Percentiles rank a stretch among this genome's conserved stretches.
Evolutionary conservation across 768 basidiomycete genomes (phyloP).

Genomic region (Mycena epipterygia): DNA sequence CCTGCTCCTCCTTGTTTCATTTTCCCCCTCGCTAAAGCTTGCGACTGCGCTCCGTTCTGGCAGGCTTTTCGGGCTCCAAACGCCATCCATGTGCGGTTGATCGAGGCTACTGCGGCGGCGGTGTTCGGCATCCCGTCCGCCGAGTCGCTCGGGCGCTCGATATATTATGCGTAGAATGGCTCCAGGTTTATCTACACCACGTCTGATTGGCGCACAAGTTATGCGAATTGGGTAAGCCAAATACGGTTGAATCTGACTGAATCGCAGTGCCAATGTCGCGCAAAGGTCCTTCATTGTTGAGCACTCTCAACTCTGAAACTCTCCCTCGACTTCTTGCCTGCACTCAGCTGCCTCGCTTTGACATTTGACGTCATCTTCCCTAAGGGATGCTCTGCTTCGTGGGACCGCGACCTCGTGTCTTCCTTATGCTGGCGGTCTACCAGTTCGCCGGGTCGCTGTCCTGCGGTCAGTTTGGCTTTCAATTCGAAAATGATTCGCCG

Average conservation of each 20-base stretch:
- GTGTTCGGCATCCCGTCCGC: neutral
- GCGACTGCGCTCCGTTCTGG: constrained; percentile 8
- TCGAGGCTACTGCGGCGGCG: neutral
- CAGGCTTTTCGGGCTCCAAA: constrained; percentile 18
- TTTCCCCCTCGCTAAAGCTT: constrained; percentile 4
- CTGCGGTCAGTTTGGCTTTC: constrained; percentile 7
- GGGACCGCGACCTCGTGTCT: constrained; percentile 16
- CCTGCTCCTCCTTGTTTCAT: constrained; percentile 5
- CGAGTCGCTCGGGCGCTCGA: neutral
- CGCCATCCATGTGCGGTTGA: neutral
- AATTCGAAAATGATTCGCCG: constrained; percentile 13
- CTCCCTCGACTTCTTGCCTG: neutral
- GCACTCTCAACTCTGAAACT: neutral
- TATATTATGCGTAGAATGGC: neutral
- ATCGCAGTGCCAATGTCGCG: neutral
- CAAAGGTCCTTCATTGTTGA: neutral
- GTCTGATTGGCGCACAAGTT: neutral
- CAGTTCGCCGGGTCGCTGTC: constrained; percentile 9
- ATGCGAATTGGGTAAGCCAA: neutral
- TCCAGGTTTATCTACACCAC: neutral
- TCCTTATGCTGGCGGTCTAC: neutral
- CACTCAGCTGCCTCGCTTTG: neutral
- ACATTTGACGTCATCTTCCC: constrained; percentile 14
- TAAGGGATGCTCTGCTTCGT: constrained; percentile 12
- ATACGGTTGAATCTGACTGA: neutral